Base-by-base conservation (phyloP, 2,329 filamentous ascomycete species). In the Pseudocercospora pini-densiflorae region DNA sequence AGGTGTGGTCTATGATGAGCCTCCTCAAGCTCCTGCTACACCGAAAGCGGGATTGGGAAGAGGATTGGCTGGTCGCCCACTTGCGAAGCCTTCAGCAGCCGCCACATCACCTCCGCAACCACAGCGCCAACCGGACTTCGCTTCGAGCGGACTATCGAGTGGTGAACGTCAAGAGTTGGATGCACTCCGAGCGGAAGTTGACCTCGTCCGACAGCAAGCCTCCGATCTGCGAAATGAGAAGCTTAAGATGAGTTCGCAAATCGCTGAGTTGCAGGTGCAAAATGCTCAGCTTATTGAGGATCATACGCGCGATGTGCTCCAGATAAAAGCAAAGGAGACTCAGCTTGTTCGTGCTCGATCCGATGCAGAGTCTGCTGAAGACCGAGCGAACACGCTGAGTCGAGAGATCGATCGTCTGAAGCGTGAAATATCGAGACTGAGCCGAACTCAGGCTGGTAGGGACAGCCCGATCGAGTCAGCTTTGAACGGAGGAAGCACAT, bases 241-340 rank as follows among this genome's bases (percentile, higher is more conserved):
- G 68, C 88, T 89, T 65, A 94, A 90, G 75, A 86, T 97, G 58
- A 87, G 89, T 66, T 95, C 93, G 0, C 93, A 97, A 78, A 90
- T 98, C 49, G 91, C 94, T 72, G 95, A 98, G 79, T 86, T 99
- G 31, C 96, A 97, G 81, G 96, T 97, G 74, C 93, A 97, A 77
- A 99, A 99, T 75, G 95, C 95, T 24, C 91, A 95, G 69, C 85
- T 99, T 36, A 99, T 99, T 68, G 95, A 99, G 80, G 94, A 98
- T 74, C 94, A 98, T 78, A 99, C 95, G 0, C 87, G 94, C 57
- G 94, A 99, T 74, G 93, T 97, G 0, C 85, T 99, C 49, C 95
- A 93, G 73, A 96, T 99, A 81, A 98, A 98, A 79, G 95, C 95
- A 14, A 99, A 99, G 80, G 95, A 99, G 79, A 98, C 95, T 2